Evolutionary conservation across 192 early-diverging fungal species (phyloP).

Genomic region (Dispira parvispora): DNA sequence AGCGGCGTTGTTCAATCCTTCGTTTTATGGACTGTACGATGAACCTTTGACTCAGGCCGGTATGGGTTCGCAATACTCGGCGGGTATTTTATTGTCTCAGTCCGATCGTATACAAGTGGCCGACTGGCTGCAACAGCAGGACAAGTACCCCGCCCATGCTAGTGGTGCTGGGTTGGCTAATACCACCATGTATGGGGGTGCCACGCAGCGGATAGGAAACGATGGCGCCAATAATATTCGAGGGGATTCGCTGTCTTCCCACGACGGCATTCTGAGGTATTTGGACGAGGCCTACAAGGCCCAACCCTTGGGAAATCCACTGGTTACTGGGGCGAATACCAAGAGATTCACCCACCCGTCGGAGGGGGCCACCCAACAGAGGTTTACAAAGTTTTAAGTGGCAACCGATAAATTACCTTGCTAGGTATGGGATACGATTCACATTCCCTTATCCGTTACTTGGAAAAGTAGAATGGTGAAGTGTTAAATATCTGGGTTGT

Average conservation of each 20-base stretch:
- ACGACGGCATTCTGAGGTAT: background rate
- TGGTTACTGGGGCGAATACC: too few species aligned
- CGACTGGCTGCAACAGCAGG: background rate
- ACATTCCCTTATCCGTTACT: too few species aligned
- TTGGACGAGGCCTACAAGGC: constrained; percentile 6
- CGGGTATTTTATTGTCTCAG: constrained; percentile 1
- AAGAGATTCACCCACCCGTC: too few species aligned
- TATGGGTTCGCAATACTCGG: background rate
- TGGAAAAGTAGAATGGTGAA: too few species aligned
- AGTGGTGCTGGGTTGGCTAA: background rate
- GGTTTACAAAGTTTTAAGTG: too few species aligned
- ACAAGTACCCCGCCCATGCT: background rate
- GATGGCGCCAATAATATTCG: background rate
- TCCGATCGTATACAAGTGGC: background rate
- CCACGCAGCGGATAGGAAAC: background rate
- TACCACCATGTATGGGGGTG: background rate
- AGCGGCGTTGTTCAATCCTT: too few species aligned
- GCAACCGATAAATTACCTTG: too few species aligned
- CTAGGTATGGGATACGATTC: too few species aligned
- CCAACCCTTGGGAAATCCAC: too few species aligned
- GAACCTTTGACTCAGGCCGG: background rate
- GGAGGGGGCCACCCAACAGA: too few species aligned
- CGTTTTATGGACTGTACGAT: too few species aligned
- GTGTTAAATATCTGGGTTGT: too few species aligned
- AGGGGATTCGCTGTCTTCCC: background rate